These are phyloP conservation scores for Penicillium sp. DNA, from an alignment of 2,329 filamentous ascomycete genomes.

Conservation along the genomic window DNA sequence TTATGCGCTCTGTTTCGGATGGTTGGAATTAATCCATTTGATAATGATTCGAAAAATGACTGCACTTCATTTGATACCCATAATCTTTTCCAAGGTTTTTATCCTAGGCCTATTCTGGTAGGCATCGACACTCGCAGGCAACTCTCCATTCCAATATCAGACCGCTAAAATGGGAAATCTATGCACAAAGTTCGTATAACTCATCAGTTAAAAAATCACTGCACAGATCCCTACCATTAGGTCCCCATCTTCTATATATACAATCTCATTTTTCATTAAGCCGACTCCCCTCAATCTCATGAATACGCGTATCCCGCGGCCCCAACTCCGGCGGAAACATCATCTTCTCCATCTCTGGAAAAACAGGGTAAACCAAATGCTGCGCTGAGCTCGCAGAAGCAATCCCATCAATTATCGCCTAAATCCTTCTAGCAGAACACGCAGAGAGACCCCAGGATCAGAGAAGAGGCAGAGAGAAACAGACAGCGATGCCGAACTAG, in stretches of 20 bases:
- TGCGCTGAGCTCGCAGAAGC: not conserved
- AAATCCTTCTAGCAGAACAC: not conserved
- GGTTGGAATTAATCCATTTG: not conserved
- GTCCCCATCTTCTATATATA: not conserved
- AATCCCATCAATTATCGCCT: not conserved
- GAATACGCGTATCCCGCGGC: not conserved
- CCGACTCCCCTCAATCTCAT: not conserved
- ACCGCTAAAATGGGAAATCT: not conserved
- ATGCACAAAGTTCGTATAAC: not conserved
- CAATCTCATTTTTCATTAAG: not conserved
- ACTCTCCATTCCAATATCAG: not conserved
- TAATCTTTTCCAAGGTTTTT: too few relatives aligned
- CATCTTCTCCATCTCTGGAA: not conserved
- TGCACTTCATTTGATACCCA: not conserved
- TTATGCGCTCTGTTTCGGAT: constrained; percentile 5
- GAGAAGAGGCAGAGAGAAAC: too few relatives aligned
- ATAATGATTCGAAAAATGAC: not conserved
- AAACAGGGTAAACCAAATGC: not conserved
- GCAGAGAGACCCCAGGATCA: too few relatives aligned
- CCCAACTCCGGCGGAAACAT: not conserved
- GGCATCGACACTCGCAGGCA: not conserved
- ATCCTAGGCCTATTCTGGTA: not conserved
- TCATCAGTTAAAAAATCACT: not conserved
- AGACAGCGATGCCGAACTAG: not conserved
- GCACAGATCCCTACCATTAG: not conserved